Base-by-base conservation (phyloP, 108 stramenopile species). In the Cyclotella sp. region DNA sequence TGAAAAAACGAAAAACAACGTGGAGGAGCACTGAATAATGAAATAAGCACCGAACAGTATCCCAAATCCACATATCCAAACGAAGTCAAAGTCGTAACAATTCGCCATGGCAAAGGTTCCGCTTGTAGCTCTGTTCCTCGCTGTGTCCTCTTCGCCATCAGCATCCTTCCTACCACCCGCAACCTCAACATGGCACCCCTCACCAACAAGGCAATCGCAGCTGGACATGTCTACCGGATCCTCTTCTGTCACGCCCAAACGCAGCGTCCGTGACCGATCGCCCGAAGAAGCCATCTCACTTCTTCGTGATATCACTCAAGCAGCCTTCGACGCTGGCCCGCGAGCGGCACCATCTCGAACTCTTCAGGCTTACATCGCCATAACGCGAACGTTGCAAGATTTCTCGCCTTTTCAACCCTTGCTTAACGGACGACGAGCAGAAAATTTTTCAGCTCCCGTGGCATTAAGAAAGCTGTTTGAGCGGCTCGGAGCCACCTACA, bases 401-500 rank as follows among this genome's bases (percentile, higher is more conserved):
- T 94, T 92, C 63, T 72, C 72, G 4, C 84, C 84, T 60, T 41
- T 92, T 12, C 91, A 89, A 26, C 72, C 54, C 34, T 55, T 55
- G 21, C 12, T 55, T 22, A 41, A 75, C 13, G 76, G 85, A 21
- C 54, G 62, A 13, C 44, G 54, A 13, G 75, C 85, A 16, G 84
- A 85, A 47, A 49, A 65, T 27, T 87, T 93, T 70, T 88, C 88
- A 16, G 76, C 80, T 27, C 91, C 92, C 0, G 87, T 84, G 21
- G 91, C 88, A 14, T 63, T 97, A 18, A 82, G 93, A 21, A 90
- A 89, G 45, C 70, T 98, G 8, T 97, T 96, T 81, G 97, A 97
- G 75, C 79, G 91, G 44, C 82, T 98, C 42, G 98, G 98, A 18
- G 97, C 97, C 4, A 98, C 98, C 16, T 98, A 98, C 76, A 79